These are phyloP conservation scores for Backusella westeae DNA, from an alignment of 192 early-diverging fungal genomes.

Conservation along the genomic window DNA sequence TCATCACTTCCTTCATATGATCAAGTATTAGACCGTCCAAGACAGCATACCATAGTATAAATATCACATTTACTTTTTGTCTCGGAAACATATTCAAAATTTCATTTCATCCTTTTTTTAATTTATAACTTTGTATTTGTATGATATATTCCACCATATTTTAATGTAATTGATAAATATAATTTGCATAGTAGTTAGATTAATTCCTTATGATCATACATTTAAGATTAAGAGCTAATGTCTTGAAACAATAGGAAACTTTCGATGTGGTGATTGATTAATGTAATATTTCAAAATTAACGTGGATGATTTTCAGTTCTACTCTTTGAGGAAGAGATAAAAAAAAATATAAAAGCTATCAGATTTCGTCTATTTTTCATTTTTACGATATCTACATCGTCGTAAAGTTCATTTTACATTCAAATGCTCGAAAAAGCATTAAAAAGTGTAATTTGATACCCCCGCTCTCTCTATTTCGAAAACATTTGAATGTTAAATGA, in stretches of 20 bases:
- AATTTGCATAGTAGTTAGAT: background rate
- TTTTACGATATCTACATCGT: too few species aligned
- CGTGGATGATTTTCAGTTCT: too few species aligned
- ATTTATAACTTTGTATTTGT: background rate
- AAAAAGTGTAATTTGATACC: too few species aligned
- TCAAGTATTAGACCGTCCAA: background rate
- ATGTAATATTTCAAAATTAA: too few species aligned
- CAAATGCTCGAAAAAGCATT: too few species aligned
- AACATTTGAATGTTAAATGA: too few species aligned
- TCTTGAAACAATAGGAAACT: background rate
- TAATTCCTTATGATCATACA: background rate
- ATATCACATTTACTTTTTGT: background rate
- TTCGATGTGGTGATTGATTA: too few species aligned
- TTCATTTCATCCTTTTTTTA: background rate
- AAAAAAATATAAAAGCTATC: too few species aligned
- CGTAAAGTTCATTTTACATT: too few species aligned
- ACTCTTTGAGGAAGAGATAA: too few species aligned
- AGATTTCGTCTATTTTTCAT: too few species aligned
- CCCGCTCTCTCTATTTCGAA: too few species aligned
- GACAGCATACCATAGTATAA: background rate
- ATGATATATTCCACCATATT: background rate
- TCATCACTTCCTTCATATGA: constrained; percentile 13
- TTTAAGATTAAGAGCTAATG: background rate
- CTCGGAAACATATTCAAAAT: background rate
- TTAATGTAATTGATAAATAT: background rate